Conservation (phyloP, 164 flowering plant genomes). For the Stephania yunnanensis region DNA sequence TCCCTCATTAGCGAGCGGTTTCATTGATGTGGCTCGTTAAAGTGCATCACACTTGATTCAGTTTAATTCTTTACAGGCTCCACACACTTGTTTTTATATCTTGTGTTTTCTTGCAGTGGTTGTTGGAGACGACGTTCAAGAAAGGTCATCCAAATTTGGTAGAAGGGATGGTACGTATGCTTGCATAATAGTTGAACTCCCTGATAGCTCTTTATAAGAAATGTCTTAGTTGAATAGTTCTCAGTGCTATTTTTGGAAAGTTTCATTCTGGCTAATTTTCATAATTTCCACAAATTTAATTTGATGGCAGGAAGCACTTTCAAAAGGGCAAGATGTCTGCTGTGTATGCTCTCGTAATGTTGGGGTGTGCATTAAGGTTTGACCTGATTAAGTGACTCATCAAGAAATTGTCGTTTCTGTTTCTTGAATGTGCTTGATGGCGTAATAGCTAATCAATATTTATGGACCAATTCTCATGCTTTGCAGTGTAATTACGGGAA, state of each 20-base stretch:
- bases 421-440: neutral
- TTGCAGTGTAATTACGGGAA: slow-evolving; percentile 83
- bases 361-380: slow-evolving; percentile 88
- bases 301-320: slow-evolving; percentile 47
- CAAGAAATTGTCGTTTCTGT: neutral
- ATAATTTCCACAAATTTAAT: neutral
- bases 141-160: slow-evolving; percentile 82
- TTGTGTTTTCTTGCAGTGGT: slow-evolving; percentile 53
- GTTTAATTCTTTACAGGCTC: neutral
- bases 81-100: neutral
- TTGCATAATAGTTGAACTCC: neutral
- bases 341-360: slow-evolving; percentile 51
- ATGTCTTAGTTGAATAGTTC: neutral
- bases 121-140: slow-evolving; percentile 67
- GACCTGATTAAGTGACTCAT: neutral
- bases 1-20: neutral
- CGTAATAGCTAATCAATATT: neutral
- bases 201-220: neutral
- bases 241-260: neutral
- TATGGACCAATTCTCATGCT: neutral
- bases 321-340: slow-evolving; percentile 52
- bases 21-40: neutral
- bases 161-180: slow-evolving; percentile 73
- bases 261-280: neutral
- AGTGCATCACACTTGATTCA: slow-evolving; percentile 4